Percentiles rank a stretch among this genome's conserved stretches.
These are phyloP conservation scores for Coemansia sp. DNA, from an alignment of 192 early-diverging fungal genomes.

Conservation along the genomic window DNA sequence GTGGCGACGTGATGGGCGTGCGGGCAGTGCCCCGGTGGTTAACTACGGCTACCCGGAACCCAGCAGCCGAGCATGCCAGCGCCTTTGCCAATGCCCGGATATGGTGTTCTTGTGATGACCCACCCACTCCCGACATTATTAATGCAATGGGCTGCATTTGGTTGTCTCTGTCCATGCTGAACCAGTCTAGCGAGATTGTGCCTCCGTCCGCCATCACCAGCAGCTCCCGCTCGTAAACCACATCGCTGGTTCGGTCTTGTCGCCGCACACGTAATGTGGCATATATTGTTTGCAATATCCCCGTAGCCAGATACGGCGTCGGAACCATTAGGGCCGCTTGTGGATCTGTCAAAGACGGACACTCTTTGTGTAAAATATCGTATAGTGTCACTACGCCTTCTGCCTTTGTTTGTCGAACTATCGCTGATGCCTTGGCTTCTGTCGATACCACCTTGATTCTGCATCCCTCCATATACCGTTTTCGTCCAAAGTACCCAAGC, in stretches of 20 bases:
- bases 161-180: slow-evolving; percentile 24
- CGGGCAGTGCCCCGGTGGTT: slow-evolving; percentile 88
- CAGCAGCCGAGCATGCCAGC: slow-evolving; percentile 48
- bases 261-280: slow-evolving; percentile 44
- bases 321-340: slow-evolving; percentile 60
- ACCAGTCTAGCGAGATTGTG: slow-evolving; percentile 85
- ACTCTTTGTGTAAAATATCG: slow-evolving; percentile 37
- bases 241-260: slow-evolving; percentile 25
- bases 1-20: slow-evolving; percentile 68
- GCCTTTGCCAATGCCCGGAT: slow-evolving; percentile 68
- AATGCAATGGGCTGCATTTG: slow-evolving; percentile 60
- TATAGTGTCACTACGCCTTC: slow-evolving; percentile 31
- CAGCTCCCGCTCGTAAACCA: slow-evolving; percentile 47
- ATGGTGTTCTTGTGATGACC: slow-evolving; percentile 88
- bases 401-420: slow-evolving; percentile 29
- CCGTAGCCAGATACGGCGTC: slow-evolving; percentile 70
- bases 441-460: slow-evolving; percentile 24
- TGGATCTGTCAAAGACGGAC: slow-evolving; percentile 62
- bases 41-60: slow-evolving; percentile 70
- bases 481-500: slow-evolving; percentile 13
- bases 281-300: slow-evolving; percentile 72
- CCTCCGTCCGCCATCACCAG: slow-evolving; percentile 75
- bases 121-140: slow-evolving; percentile 85
- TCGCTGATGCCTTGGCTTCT: slow-evolving; percentile 33
- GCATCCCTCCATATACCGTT: slow-evolving; percentile 34